Conservation (phyloP, 2,329 filamentous ascomycete species). For the Botrytis squamosa region DNA sequence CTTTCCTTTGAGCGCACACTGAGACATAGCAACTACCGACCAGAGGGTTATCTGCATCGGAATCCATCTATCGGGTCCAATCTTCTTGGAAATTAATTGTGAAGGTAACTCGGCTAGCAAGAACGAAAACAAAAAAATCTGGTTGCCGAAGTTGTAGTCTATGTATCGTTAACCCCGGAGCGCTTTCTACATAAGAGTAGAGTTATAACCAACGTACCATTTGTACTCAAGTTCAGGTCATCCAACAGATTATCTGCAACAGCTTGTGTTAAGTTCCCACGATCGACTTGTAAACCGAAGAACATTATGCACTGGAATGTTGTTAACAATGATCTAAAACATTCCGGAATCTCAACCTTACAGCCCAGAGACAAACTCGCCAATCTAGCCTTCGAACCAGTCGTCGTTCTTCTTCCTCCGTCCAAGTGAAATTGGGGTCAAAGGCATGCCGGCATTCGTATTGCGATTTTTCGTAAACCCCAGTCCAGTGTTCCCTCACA, state of each 20-base stretch:
- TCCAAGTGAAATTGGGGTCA: conserved; percentile 33
- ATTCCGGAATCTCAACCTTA: conserved; percentile 16
- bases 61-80: conserved; percentile 52
- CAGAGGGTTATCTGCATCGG: conserved; percentile 52
- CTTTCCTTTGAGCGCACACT: conserved; percentile 46
- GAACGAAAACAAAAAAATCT: conserved; percentile 44
- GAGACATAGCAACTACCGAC: conserved; percentile 49
- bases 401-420: conserved; percentile 32
- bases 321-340: neutral
- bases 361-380: conserved; percentile 32
- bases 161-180: neutral
- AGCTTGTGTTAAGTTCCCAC: conserved; percentile 58
- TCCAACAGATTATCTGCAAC: conserved; percentile 59
- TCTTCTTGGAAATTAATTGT: conserved; percentile 48
- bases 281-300: conserved; percentile 59
- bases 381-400: conserved; percentile 32
- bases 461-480: conserved; percentile 32
- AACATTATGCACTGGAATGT: conserved; percentile 61
- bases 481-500: conserved; percentile 29
- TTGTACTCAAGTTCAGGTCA: conserved; percentile 48
- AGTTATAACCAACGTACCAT: conserved; percentile 36
- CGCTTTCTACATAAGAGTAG: too few relatives aligned
- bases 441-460: conserved; percentile 35
- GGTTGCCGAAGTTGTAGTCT: conserved; percentile 38
- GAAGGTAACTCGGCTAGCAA: conserved; percentile 49